Evolutionary conservation across 768 basidiomycete species (phyloP).

Genomic region (Mycena polygramma): DNA sequence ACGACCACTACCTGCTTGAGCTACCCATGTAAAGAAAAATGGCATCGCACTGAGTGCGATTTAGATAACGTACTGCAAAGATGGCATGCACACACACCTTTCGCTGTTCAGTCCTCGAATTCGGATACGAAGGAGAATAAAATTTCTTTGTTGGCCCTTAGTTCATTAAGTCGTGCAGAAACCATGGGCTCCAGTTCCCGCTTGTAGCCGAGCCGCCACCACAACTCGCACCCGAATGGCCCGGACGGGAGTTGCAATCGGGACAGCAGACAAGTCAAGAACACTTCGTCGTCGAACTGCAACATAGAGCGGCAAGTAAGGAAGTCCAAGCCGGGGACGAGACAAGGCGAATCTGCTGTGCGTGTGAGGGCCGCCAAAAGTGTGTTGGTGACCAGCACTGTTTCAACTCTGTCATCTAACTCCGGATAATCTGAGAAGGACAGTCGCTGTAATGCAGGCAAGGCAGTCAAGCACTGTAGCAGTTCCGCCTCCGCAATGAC

Average conservation of each 20-base stretch:
- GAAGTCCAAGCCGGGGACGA: neutral
- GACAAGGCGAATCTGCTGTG: neutral
- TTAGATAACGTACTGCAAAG: too few relatives aligned
- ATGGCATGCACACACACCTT: too few relatives aligned
- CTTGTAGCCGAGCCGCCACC: neutral
- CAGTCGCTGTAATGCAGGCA: neutral
- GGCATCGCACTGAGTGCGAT: too few relatives aligned
- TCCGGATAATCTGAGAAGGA: neutral
- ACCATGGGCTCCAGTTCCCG: neutral
- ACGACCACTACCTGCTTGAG: too few relatives aligned
- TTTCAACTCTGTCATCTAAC: neutral
- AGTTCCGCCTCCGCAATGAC: neutral
- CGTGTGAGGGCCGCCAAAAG: neutral
- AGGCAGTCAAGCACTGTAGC: neutral
- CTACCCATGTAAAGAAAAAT: too few relatives aligned
- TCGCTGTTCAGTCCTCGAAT: too few relatives aligned
- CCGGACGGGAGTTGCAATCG: neutral
- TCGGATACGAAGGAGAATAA: too few relatives aligned
- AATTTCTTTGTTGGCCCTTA: neutral
- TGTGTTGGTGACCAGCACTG: neutral
- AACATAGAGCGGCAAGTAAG: neutral
- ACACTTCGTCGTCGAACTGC: neutral
- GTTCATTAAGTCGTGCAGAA: neutral
- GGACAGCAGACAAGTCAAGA: neutral
- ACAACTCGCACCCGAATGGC: neutral